Percentiles rank a stretch among this genome's conserved stretches.
Conservation (phyloP, 352 stramenopile species). For the Pythium brassicae region DNA sequence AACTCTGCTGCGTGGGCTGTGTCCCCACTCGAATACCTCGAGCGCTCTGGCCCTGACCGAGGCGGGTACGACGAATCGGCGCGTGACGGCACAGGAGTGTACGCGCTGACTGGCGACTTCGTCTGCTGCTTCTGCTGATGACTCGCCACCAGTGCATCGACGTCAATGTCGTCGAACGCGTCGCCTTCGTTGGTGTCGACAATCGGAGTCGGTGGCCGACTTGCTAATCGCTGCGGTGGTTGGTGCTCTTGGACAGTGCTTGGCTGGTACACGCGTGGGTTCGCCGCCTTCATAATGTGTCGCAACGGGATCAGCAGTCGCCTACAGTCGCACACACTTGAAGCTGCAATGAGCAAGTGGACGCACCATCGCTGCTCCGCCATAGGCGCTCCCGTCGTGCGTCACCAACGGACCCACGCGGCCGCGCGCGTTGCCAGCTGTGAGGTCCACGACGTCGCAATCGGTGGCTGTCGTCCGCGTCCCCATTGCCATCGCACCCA, state of each 20-base stretch:
- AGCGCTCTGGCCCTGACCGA: not conserved
- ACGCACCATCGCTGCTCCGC: too few relatives aligned
- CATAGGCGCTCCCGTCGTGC: not conserved
- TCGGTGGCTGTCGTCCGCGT: not conserved
- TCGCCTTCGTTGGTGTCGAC: constrained; percentile 20
- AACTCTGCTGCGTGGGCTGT: constrained; percentile 12
- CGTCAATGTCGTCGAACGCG: constrained; percentile 33
- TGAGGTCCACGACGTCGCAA: constrained; percentile 27
- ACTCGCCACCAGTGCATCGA: constrained; percentile 48
- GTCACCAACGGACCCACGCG: not conserved
- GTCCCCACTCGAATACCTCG: constrained; percentile 5
- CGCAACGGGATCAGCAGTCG: too few relatives aligned
- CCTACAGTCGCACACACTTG: too few relatives aligned
- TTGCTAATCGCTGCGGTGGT: constrained; percentile 1
- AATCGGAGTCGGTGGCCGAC: constrained; percentile 2
- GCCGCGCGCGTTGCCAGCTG: not conserved
- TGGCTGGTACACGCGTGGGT: not conserved
- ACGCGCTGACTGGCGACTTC: not conserved
- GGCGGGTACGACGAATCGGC: not conserved
- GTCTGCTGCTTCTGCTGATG: constrained; percentile 27
- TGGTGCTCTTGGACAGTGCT: not conserved
- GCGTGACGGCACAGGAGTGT: not conserved
- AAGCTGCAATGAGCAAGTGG: too few relatives aligned
- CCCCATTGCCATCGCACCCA: not conserved
- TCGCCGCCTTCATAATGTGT: too few relatives aligned